Evolutionary conservation across 2,329 filamentous ascomycete species (phyloP).

Genomic region (Raffaelea arxii): DNA sequence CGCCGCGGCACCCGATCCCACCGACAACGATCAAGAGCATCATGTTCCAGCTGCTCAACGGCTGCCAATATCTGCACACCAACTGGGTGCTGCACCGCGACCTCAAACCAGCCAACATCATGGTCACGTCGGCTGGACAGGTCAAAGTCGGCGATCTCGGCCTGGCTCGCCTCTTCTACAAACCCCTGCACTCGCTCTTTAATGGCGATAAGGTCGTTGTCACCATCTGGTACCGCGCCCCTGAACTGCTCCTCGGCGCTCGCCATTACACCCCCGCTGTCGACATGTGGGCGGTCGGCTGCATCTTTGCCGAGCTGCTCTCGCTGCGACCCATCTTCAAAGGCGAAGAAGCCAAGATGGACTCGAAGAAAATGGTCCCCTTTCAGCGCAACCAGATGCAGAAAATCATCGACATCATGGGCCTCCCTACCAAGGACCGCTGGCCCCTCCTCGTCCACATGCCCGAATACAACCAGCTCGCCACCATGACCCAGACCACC

Average conservation of each 20-base stretch:
- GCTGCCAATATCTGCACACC: constrained; percentile 85
- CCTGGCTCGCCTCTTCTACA: constrained; percentile 84
- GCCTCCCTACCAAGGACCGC: constrained; percentile 74
- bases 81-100: constrained; percentile 98
- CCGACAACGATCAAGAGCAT: constrained; percentile 85
- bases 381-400: constrained; percentile 99
- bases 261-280: constrained; percentile 97
- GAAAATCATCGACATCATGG: constrained; percentile 95
- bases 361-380: constrained; percentile 92
- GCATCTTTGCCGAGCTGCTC: constrained; percentile 91
- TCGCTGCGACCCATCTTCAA: constrained; percentile 94
- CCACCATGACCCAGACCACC: constrained; percentile 41
- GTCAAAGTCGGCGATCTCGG: constrained; percentile 95
- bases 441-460: constrained; percentile 81
- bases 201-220: constrained; percentile 96
- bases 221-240: constrained; percentile 97
- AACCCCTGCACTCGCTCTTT: constrained; percentile 84
- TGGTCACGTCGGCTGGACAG: constrained; percentile 83
- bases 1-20: constrained; percentile 78
- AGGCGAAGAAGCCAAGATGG: constrained; percentile 98
- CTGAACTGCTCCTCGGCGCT: constrained; percentile 82
- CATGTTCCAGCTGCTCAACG: constrained; percentile 91
- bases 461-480: constrained; percentile 74
- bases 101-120: constrained; percentile 96
- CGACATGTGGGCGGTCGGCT: constrained; percentile 95